Conservation (phyloP, 257 asterid genomes). For the Catharanthus roseus region DNA sequence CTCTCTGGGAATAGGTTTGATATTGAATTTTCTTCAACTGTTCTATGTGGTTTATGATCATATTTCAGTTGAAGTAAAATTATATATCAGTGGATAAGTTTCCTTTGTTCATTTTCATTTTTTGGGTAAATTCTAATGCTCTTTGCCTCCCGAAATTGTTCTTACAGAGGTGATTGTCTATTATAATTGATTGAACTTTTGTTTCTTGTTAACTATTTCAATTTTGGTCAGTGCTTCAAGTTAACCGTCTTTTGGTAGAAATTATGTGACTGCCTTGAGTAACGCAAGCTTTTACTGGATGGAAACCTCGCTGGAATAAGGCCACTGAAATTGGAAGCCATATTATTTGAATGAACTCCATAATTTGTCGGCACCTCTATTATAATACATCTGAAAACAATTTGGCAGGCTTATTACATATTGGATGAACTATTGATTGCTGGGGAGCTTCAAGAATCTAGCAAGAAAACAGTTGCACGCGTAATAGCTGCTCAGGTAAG, state of each 20-base stretch:
- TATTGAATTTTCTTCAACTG: not conserved
- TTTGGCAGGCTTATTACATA: slow-evolving; percentile 75
- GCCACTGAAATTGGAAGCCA: not conserved
- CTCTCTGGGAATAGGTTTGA: not conserved
- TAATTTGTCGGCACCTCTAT: not conserved
- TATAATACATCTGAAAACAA: not conserved
- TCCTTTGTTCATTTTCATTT: too few species aligned
- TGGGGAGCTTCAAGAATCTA: slow-evolving; percentile 98
- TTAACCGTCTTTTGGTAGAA: not conserved
- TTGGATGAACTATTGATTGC: slow-evolving; percentile 94
- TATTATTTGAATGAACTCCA: not conserved
- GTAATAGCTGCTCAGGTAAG: slow-evolving; percentile 90
- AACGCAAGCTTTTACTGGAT: too few species aligned
- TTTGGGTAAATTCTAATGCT: too few species aligned
- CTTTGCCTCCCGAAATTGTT: too few species aligned
- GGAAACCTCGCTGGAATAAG: too few species aligned
- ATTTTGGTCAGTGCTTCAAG: not conserved
- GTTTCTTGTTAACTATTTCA: too few species aligned
- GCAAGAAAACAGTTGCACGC: slow-evolving; percentile 98
- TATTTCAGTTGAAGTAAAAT: not conserved
- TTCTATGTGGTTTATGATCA: not conserved
- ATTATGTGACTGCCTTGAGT: too few species aligned
- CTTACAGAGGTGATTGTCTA: too few species aligned
- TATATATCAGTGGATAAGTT: not conserved
- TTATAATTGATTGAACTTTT: too few species aligned